Conservation (phyloP, 1,139 yeast genomes). For the Blastobotrys proliferans region DNA sequence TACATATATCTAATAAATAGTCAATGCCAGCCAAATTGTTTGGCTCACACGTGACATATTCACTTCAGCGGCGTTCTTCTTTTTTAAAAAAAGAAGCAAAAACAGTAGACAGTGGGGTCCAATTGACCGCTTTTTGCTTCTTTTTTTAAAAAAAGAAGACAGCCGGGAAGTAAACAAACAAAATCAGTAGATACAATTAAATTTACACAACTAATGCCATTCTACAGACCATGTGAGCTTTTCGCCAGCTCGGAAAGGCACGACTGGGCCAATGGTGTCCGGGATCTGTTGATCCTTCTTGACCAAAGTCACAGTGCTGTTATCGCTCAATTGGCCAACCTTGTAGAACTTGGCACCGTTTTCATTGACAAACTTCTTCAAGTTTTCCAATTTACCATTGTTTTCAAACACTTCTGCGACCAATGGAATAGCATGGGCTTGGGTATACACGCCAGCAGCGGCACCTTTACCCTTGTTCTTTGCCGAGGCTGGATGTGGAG, state of each 20-base stretch:
- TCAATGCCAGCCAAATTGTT: too few relatives aligned
- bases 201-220: constrained; percentile 57
- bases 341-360: constrained; percentile 71
- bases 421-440: constrained; percentile 74
- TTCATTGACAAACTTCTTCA: constrained; percentile 70
- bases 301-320: constrained; percentile 34
- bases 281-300: constrained; percentile 52
- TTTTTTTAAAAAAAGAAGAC: too few relatives aligned
- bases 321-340: constrained; percentile 38
- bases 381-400: constrained; percentile 55
- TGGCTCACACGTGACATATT: too few relatives aligned
- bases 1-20: too few relatives aligned
- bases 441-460: constrained; percentile 97
- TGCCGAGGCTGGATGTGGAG: constrained; percentile 84
- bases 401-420: constrained; percentile 82
- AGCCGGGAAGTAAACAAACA: too few relatives aligned
- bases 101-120: too few relatives aligned
- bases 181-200: too few relatives aligned
- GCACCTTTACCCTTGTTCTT: constrained; percentile 79
- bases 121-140: too few relatives aligned
- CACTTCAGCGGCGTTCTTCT: too few relatives aligned
- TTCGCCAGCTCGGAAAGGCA: constrained; percentile 89
- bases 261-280: constrained; percentile 55
- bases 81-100: too few relatives aligned
- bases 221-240: constrained; percentile 68